Conservation (phyloP, 2,329 filamentous ascomycete species). For the Arachnomyces sp. region DNA sequence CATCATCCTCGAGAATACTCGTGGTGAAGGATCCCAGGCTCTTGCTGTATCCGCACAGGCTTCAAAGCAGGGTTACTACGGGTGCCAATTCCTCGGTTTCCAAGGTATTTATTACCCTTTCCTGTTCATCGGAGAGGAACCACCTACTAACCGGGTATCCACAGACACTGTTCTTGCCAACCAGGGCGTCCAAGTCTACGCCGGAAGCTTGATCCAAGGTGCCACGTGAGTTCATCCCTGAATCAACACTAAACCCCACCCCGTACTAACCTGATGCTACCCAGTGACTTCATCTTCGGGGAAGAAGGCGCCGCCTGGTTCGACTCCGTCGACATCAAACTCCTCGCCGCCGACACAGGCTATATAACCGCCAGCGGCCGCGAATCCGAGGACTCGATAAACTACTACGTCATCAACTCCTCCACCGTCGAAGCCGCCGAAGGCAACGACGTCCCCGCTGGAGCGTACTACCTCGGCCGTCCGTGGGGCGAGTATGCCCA, state of each 20-base stretch:
- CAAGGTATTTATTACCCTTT: conserved; percentile 25
- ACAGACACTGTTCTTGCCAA: conserved; percentile 44
- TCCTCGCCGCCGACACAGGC: conserved; percentile 33
- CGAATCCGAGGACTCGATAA: conserved; percentile 28
- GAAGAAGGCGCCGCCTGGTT: conserved; percentile 46
- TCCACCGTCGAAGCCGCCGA: conserved; percentile 36
- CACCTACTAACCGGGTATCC: background rate
- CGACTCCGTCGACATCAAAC: conserved; percentile 41
- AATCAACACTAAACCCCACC: no score
- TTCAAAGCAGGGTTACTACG: conserved; percentile 50
- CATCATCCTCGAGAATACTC: conserved; percentile 15
- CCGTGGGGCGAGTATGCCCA: conserved; percentile 42
- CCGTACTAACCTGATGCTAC: background rate
- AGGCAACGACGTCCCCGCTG: conserved; percentile 21
- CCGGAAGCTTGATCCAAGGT: conserved; percentile 48
- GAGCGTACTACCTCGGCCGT: conserved; percentile 41
- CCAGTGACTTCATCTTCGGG: conserved; percentile 51
- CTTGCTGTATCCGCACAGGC: conserved; percentile 47
- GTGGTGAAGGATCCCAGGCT: conserved; percentile 13
- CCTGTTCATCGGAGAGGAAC: background rate
- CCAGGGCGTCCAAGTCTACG: conserved; percentile 48
- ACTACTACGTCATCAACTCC: conserved; percentile 51
- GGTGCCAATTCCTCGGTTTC: conserved; percentile 45
- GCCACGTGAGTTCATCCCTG: conserved; percentile 40
- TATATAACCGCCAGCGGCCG: conserved; percentile 43